A percentile compares a stretch with the other conserved stretches of the same genome.
Conservation (phyloP, 129 eudicot genomes). For the Artemisia annua region DNA sequence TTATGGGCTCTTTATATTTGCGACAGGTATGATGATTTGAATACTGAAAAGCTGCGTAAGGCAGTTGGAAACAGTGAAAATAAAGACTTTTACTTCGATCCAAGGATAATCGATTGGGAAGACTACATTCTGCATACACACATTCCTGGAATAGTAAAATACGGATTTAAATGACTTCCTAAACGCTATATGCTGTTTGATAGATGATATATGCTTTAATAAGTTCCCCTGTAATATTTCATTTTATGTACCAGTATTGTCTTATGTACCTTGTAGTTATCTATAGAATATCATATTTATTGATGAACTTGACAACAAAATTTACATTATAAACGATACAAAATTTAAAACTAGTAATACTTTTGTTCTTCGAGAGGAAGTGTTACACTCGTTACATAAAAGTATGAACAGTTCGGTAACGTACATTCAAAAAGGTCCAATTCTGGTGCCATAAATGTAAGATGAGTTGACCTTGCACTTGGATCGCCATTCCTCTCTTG, state of each 20-base stretch:
- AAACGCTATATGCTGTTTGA: too few species aligned
- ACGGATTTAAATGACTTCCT: too few species aligned
- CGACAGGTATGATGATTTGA: constrained; percentile 49
- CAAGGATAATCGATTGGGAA: constrained; percentile 49
- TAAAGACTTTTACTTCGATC: constrained; percentile 48
- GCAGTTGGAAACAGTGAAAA: constrained; percentile 32
- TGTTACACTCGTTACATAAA: constrained; percentile 16
- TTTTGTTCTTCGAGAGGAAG: constrained; percentile 9
- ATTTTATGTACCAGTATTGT: too few species aligned
- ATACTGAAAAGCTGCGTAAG: constrained; percentile 46
- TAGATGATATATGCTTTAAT: background rate
- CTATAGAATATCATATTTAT: background rate
- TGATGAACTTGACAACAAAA: background rate
- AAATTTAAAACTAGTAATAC: background rate
- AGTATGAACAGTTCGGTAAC: constrained; percentile 19
- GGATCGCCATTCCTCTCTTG: constrained; percentile 26
- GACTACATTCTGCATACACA: constrained; percentile 46
- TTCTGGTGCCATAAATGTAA: constrained; percentile 13
- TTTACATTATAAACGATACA: constrained; percentile 12
- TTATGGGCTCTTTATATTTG: background rate
- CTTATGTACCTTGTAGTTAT: background rate
- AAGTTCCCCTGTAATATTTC: background rate
- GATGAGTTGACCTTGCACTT: constrained; percentile 12
- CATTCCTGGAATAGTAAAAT: constrained; percentile 51
- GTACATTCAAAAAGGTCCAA: constrained; percentile 23